phyloP scores from a whole-genome alignment of 805 yeast species.

The Yarrowia divulgata region DNA sequence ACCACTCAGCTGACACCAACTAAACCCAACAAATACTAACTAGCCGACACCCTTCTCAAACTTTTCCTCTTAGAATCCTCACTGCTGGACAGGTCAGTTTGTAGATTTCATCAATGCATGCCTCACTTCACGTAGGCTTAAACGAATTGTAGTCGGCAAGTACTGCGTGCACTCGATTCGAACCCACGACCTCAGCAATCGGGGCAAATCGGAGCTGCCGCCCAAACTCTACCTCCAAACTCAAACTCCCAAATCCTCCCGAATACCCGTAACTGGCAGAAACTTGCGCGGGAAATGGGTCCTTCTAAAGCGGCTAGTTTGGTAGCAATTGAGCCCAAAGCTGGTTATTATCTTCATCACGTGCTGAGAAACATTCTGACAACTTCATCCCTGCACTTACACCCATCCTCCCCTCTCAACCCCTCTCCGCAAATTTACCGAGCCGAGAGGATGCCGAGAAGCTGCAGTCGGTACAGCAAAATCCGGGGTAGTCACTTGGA shows the following conservation, averaged over 20 bases:
- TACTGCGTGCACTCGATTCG: no score
- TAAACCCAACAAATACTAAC: no score
- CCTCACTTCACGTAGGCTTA: no score
- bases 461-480: slow-evolving; percentile 17
- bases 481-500: slow-evolving; percentile 22
- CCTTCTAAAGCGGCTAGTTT: no score
- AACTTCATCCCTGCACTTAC: background rate
- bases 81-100: no score
- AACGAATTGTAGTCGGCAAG: no score
- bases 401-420: background rate
- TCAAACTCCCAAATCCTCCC: background rate
- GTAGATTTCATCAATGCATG: no score
- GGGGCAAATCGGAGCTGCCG: slow-evolving; percentile 12
- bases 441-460: slow-evolving; percentile 34
- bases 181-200: background rate
- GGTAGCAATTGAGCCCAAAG: no score
- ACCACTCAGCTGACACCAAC: no score
- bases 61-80: no score
- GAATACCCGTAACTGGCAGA: slow-evolving; percentile 28
- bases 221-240: background rate
- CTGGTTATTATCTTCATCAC: background rate
- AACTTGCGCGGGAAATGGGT: background rate
- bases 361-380: background rate
- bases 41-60: no score
- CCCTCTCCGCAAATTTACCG: slow-evolving; percentile 20